Conservation (phyloP, 208 protist species). For the Trypanosomatidae sp. region DNA sequence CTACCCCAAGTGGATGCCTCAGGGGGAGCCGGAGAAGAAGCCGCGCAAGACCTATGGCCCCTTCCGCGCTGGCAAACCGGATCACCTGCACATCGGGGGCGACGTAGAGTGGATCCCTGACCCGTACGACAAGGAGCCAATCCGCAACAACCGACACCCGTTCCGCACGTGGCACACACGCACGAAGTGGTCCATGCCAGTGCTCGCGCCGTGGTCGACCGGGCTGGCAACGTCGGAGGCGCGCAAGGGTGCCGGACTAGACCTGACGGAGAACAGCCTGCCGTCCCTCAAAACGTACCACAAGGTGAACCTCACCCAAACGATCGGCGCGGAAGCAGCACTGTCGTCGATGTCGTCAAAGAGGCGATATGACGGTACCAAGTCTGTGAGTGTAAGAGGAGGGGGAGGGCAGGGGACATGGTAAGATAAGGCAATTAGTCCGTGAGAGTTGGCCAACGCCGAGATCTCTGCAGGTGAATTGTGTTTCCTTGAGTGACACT, state of each 20-base stretch:
- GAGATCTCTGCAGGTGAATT: neutral
- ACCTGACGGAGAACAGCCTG: constrained; percentile 58
- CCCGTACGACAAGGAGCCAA: constrained; percentile 62
- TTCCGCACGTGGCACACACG: constrained; percentile 91
- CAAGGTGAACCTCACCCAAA: constrained; percentile 65
- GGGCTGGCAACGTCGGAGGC: constrained; percentile 81
- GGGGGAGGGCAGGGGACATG: neutral
- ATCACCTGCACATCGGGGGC: constrained; percentile 47
- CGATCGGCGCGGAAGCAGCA: constrained; percentile 78
- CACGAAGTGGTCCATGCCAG: constrained; percentile 90
- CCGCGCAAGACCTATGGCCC: constrained; percentile 53
- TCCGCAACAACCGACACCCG: constrained; percentile 59
- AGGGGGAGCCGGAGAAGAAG: constrained; percentile 60
- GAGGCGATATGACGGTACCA: neutral
- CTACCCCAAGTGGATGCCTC: constrained; percentile 80
- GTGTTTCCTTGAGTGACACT: neutral
- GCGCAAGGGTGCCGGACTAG: constrained; percentile 51
- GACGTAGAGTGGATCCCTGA: constrained; percentile 87
- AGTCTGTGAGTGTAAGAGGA: neutral
- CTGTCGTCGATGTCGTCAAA: constrained; percentile 44
- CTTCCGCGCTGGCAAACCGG: constrained; percentile 77
- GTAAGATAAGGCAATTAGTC: neutral
- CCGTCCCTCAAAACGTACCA: constrained; percentile 60
- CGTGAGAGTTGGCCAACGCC: neutral
- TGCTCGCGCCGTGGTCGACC: constrained; percentile 77